Evolutionary conservation across 768 basidiomycete genomes (phyloP), one percentile per base, ranked within the genome.

Genomic region (Xanthoconium purpureum): DNA sequence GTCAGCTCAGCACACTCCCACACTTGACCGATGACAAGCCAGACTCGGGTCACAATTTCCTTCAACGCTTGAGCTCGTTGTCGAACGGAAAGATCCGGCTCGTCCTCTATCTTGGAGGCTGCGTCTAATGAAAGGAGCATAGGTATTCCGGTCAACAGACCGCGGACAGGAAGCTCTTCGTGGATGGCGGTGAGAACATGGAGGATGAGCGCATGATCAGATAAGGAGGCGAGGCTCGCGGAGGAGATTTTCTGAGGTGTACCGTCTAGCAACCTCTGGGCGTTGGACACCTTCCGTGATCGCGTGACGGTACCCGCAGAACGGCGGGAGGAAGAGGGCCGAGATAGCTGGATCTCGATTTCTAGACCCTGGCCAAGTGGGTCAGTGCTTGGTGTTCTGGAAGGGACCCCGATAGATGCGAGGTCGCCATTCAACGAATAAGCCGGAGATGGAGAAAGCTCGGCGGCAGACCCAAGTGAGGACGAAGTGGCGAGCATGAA

Each of bases 91-190:
- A 66, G 51, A 56, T 81, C 76, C 33, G 74, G 71, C 12, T 66
- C 64, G 17, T 77, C 74, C n/a, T 76, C 75, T 29, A 76, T 62
- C 35, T 76, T 75, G 5, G 81, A 73, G 11, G 81, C 81, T 8
- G 64, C 70, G 53, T 90, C 83, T 48, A 96, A 70, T 2, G 89
- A 85, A n/a, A 91, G 67, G 29, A 97, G 71, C 91, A 97, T 94
- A 6, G 94, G 94, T 35, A 91, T 73, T 20, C 92, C 90, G 3
- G 85, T 84, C 17, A 94, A 72, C 39, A 96, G 63, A 3, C 85
- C 88, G 40, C 87, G 83, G 29, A 87, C 73, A 1, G 94, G 93
- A n/a, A 91, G 70, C 48, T 86, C 78, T 58, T 86, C 77, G 48
- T 92, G 87, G 29, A 91, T 77, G 4, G 81, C 79, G 6, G 75